phyloP scores from a whole-genome alignment of 495 filamentous ascomycete genomes.

The Chaetomium fimeti region DNA sequence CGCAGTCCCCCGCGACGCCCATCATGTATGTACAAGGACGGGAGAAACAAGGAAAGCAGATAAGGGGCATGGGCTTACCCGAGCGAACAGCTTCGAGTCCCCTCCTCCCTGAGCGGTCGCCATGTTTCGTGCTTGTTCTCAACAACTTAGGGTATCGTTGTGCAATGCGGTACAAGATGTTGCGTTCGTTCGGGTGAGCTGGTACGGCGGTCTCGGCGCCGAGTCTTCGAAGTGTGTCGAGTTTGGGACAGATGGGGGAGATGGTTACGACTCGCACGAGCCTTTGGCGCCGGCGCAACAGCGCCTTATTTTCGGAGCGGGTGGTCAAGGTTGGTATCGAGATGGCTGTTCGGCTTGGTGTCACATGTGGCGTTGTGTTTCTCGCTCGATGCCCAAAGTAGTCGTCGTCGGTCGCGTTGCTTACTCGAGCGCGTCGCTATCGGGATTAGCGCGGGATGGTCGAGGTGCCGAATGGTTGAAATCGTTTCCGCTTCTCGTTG shows the following conservation, averaged over 20 bases:
- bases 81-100: slow-evolving; percentile 98
- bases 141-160: not conserved
- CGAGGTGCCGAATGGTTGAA: not conserved
- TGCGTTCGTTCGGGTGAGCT: not conserved
- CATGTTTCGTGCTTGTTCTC: slow-evolving; percentile 48
- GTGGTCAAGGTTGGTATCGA: not conserved
- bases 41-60: not conserved
- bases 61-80: slow-evolving; percentile 63
- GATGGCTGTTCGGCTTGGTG: not conserved
- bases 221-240: not conserved
- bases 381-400: not conserved
- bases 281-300: not conserved
- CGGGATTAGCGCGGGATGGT: not conserved
- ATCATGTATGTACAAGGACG: not conserved
- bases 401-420: not conserved
- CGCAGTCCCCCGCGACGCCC: not conserved
- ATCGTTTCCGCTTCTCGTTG: not conserved
- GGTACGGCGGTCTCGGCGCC: not conserved
- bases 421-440: not conserved
- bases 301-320: not conserved
- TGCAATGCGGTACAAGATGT: not conserved
- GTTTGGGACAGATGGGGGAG: not conserved
- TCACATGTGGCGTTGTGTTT: not conserved
- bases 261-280: not conserved
- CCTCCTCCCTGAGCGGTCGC: slow-evolving; percentile 71